phyloP scores from a whole-genome alignment of 2,329 filamentous ascomycete genomes.

The Diaporthe sp. region DNA sequence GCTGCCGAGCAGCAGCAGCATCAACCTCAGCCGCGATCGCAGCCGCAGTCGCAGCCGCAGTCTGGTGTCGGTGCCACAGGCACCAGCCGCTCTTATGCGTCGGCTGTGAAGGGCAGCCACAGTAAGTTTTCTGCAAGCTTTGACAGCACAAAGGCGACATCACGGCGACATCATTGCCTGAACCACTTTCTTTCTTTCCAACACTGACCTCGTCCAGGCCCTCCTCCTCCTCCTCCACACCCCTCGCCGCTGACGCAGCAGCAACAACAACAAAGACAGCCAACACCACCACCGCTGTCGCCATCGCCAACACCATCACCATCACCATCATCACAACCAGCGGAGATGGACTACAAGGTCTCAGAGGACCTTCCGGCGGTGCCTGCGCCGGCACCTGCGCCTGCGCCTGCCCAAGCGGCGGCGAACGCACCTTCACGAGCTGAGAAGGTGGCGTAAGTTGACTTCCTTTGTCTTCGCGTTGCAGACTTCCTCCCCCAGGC shows the following conservation, averaged over 20 bases:
- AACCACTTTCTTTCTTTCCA: neutral
- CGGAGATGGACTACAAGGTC: neutral
- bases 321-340: neutral
- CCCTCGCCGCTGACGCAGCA: too few species aligned
- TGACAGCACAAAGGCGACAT: neutral
- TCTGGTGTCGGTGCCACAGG: neutral
- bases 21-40: neutral
- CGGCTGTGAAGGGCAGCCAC: slow-evolving; percentile 23
- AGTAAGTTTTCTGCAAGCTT: neutral
- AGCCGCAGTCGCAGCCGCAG: neutral
- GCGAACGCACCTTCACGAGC: neutral
- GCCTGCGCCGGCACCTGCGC: neutral
- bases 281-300: neutral
- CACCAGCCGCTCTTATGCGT: slow-evolving; percentile 11
- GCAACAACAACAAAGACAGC: neutral
- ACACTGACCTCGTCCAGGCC: neutral
- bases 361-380: neutral
- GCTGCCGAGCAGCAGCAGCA: neutral
- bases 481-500: neutral
- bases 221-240: neutral
- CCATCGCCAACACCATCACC: neutral
- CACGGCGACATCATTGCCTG: neutral
- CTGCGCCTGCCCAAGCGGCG: neutral
- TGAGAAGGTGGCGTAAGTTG: neutral
- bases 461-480: neutral